Evolutionary conservation across 2,329 filamentous ascomycete genomes (phyloP).

Genomic region (Claviceps lovelessii): DNA sequence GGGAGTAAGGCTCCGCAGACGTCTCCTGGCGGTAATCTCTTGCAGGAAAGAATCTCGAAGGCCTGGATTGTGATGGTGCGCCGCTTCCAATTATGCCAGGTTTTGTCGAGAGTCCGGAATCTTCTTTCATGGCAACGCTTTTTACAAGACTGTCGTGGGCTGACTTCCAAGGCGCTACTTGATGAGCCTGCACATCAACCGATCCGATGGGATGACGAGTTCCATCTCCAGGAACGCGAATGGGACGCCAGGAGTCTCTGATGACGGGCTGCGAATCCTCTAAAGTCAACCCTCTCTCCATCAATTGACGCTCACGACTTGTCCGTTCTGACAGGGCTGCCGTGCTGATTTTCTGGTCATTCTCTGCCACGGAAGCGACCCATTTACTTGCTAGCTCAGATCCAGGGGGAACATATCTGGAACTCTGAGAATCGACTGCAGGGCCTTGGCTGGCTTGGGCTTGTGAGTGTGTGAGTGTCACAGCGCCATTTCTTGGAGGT

Average conservation of each 20-base stretch:
- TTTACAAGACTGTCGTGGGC: constrained; percentile 14
- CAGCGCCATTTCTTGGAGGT: constrained; percentile 16
- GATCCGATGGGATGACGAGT: constrained; percentile 15
- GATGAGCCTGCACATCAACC: constrained; percentile 16
- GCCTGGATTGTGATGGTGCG: constrained; percentile 31
- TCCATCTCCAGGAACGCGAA: constrained; percentile 23
- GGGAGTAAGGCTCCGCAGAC: constrained; percentile 20
- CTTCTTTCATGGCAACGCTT: constrained; percentile 10
- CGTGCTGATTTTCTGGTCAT: constrained; percentile 30
- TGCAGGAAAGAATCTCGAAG: constrained; percentile 49
- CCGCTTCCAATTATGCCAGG: constrained; percentile 17
- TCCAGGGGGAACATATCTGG: constrained; percentile 15
- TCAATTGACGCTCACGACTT: constrained; percentile 29
- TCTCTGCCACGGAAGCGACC: constrained; percentile 28
- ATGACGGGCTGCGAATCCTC: constrained; percentile 33
- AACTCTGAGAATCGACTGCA: constrained; percentile 17
- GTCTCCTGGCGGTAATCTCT: constrained; percentile 33
- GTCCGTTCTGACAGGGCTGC: constrained; percentile 24
- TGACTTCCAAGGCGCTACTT: constrained; percentile 17
- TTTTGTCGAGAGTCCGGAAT: constrained; percentile 10
- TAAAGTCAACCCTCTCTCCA: constrained; percentile 28
- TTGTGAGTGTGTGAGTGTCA: constrained; percentile 7
- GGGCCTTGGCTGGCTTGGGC: constrained; percentile 12
- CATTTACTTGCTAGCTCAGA: constrained; percentile 27
- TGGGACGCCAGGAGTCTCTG: constrained; percentile 40